Base-by-base conservation (phyloP, 2,329 filamentous ascomycete genomes). In the Periconia sp. region DNA sequence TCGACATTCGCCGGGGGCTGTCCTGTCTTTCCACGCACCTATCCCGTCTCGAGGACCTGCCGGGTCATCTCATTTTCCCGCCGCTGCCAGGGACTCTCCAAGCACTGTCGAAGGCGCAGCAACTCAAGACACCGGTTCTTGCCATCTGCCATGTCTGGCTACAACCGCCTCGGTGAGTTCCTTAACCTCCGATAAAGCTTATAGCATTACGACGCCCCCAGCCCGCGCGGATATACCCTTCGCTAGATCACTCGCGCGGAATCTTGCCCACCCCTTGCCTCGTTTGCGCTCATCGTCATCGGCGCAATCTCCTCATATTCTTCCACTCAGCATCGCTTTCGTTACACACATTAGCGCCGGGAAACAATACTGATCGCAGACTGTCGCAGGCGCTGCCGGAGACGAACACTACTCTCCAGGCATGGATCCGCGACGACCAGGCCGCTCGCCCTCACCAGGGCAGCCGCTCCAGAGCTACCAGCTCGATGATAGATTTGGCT, bases 381-480 rank as follows among this genome's bases (percentile, higher is more conserved):
- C 23, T 24, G 52, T 37, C 43, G 29, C 43, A 65, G 58, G 60
- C 43, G 57, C 52, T 24, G 54, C 50, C 50, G 58, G 63, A 53
- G 59, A 59, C 28, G 54, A 61, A 17, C 53, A 57, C 36, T 63
- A 66, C 56, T 40, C 48, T 47, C 46, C 52, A 24, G 54, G 52
- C 22, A 77, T 84, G 78, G 75, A 82, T 57, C 78, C 79, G 42
- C 79, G 77, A 56, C 78, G 67, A 54, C 62, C 67, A 37, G 69
- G 69, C 63, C 65, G 76, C 67, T 83, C 88, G 43, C 88, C 89
- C 39, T 94, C 89, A 33, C 89, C 89, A 23, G 86, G 84, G 35
- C 86, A 89, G 54, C 88, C 87, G 19, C 73, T 87, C 12, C 82
- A 86, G 57, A 83, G 85, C 54, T 95, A 96, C 69, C 88, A 95